Base-by-base conservation (phyloP, 306 rosid species). In the Cyamopsis tetragonoloba region DNA sequence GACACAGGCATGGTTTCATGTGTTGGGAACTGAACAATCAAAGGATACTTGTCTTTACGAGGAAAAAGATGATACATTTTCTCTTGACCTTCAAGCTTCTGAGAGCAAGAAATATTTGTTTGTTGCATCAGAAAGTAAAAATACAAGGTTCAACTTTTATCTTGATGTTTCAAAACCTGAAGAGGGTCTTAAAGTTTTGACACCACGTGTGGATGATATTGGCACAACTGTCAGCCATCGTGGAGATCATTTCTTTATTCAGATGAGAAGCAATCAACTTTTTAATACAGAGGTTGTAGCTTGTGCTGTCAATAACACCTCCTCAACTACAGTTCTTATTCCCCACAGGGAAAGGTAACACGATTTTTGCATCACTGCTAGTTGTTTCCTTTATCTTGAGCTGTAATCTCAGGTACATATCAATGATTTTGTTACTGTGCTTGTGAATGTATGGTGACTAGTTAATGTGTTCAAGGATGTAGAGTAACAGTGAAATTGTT, bases 211-310 rank as follows among this genome's bases (percentile, higher is more conserved):
- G 23, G 86, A 84, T 44, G 96, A 96, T 54, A 81, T 87, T 72
- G 96, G 83, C 75, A 86, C 96, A 58, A 75, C 57, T 27, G 89
- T 82, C 42, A 86, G 88, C 71, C 98, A 92, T 80, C 88, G 96
- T 37, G 96, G 96, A 32, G 80, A 83, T 84, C 91, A 92, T 73
- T 89, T 92, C 76, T 87, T 82, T 72, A 81, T 92, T 43, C 43
- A 49, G 68, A 87, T 91, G 80, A 83, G 96, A 76, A 92, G 96
- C 8, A 76, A 79, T 12, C 79, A 85, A 62, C 78, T 83, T 76
- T 89, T 89, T 81, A 92, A 92, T 78, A 89, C 96, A 34, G 96
- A 92, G 79, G 72, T 92, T 56, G 80, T 89, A 74, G 96, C 91
- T 62, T 89, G 96, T 64, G 72, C 96, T 4, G 18, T 89, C 71